phyloP scores from a whole-genome alignment of 1,284 basidiomycete species.

The Apiotrichum brassicae region DNA sequence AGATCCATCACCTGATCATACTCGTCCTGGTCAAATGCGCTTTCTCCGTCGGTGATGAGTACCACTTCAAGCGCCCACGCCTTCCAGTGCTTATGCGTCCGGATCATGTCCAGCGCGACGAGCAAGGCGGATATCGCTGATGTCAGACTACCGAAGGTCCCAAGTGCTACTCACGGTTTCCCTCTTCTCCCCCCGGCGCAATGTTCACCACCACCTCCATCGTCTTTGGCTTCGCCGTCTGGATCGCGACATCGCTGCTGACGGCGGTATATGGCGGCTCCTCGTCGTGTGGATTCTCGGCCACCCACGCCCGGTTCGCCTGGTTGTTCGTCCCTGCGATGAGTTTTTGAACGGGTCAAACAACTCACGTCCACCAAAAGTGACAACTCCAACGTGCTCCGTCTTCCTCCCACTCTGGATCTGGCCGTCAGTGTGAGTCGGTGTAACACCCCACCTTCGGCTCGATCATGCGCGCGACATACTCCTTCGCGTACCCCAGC shows the following conservation, averaged over 20 bases:
- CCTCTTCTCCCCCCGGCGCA: conserved; percentile 49
- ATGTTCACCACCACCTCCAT: conserved; percentile 67
- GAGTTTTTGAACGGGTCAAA: conserved; percentile 2
- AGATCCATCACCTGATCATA: conserved; percentile 64
- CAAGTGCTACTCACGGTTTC: conserved; percentile 43
- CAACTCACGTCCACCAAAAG: conserved; percentile 68
- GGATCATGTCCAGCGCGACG: conserved; percentile 67
- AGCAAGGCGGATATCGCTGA: conserved; percentile 80
- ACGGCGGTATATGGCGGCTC: conserved; percentile 61
- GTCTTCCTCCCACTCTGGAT: conserved; percentile 85
- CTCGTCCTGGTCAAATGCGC: conserved; percentile 49
- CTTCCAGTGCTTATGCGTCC: conserved; percentile 53
- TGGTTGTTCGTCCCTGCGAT: conserved; percentile 65
- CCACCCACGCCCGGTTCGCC: conserved; percentile 49
- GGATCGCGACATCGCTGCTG: conserved; percentile 68
- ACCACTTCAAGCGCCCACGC: conserved; percentile 78
- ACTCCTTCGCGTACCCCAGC: conserved; percentile 74
- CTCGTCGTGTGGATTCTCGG: conserved; percentile 33
- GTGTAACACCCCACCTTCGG: conserved; percentile 60
- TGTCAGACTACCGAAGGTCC: background rate
- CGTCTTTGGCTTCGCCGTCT: conserved; percentile 66
- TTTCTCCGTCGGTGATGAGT: conserved; percentile 67
- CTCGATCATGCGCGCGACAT: conserved; percentile 77
- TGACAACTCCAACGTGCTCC: conserved; percentile 77
- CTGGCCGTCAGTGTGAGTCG: conserved; percentile 46